A percentile compares a stretch with the other conserved stretches of the same genome.
phyloP scores from a whole-genome alignment of 2,329 filamentous ascomycete genomes.

The Geosmithia morbida region DNA sequence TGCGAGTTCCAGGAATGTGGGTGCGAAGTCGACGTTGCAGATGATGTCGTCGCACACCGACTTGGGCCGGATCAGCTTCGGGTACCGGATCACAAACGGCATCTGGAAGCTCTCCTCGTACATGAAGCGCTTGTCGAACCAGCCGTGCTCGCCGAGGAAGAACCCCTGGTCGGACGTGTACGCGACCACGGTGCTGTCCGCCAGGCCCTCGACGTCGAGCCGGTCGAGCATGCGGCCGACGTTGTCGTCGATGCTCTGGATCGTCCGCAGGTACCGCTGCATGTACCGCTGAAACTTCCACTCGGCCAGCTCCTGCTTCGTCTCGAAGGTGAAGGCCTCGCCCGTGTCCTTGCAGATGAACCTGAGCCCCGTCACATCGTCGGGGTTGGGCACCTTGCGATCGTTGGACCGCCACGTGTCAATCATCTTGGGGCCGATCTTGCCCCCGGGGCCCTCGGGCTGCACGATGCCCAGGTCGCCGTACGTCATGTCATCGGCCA shows the following conservation, averaged over 20 bases:
- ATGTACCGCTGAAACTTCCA: slow-evolving; percentile 44
- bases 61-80: slow-evolving; percentile 20
- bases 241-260: slow-evolving; percentile 37
- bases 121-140: slow-evolving; percentile 45
- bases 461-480: slow-evolving; percentile 34
- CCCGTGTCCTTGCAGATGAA: slow-evolving; percentile 32
- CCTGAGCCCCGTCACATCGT: neutral
- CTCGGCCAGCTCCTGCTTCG: slow-evolving; percentile 24
- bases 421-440: slow-evolving; percentile 15
- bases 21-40: slow-evolving; percentile 38
- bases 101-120: slow-evolving; percentile 43
- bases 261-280: slow-evolving; percentile 37
- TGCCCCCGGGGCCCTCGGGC: slow-evolving; percentile 26
- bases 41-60: slow-evolving; percentile 31
- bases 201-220: slow-evolving; percentile 24
- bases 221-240: slow-evolving; percentile 31
- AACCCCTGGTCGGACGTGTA: slow-evolving; percentile 41
- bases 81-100: slow-evolving; percentile 35
- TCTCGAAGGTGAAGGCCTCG: slow-evolving; percentile 28
- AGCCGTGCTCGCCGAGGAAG: slow-evolving; percentile 41
- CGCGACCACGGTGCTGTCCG: slow-evolving; percentile 33
- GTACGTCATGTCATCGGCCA: slow-evolving; percentile 36
- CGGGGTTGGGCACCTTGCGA: slow-evolving; percentile 13
- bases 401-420: slow-evolving; percentile 11
- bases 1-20: slow-evolving; percentile 32